Evolutionary conservation across 257 asterid genomes (phyloP).

Genomic region (Nicotiana noctiflora): DNA sequence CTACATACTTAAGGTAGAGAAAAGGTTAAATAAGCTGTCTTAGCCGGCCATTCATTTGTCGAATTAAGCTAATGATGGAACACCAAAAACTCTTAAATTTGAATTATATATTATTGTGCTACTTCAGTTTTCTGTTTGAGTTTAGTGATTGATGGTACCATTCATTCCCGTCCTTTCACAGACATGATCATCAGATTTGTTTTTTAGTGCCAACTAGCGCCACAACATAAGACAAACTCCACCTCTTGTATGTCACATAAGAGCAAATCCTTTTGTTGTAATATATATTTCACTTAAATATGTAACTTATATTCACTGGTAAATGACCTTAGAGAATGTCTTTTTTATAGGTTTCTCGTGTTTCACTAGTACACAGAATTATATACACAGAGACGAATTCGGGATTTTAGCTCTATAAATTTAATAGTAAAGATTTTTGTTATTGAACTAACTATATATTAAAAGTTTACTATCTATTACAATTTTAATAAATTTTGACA

Average conservation of each 20-base stretch:
- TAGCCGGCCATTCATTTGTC: constrained; percentile 67
- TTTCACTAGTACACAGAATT: too few species aligned
- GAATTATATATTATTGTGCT: not conserved
- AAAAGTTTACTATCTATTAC: too few species aligned
- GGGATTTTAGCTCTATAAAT: too few species aligned
- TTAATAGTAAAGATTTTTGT: too few species aligned
- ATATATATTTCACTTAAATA: not conserved
- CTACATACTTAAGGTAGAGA: constrained; percentile 14
- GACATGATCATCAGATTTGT: constrained; percentile 11
- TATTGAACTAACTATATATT: too few species aligned
- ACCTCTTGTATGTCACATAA: constrained; percentile 16
- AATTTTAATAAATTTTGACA: too few species aligned
- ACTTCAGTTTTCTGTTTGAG: constrained; percentile 18
- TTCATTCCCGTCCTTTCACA: constrained; percentile 29
- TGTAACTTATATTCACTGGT: not conserved
- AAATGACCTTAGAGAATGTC: not conserved
- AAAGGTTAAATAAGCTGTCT: constrained; percentile 45
- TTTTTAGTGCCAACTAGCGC: constrained; percentile 14
- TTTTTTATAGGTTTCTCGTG: not conserved
- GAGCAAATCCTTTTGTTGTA: not conserved
- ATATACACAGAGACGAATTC: fast-evolving
- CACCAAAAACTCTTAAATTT: constrained; percentile 3
- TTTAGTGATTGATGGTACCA: constrained; percentile 26
- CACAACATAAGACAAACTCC: constrained; percentile 41
- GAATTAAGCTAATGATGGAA: constrained; percentile 19